phyloP scores from a whole-genome alignment of 306 rosid genomes.

The Ziziphus jujuba region DNA sequence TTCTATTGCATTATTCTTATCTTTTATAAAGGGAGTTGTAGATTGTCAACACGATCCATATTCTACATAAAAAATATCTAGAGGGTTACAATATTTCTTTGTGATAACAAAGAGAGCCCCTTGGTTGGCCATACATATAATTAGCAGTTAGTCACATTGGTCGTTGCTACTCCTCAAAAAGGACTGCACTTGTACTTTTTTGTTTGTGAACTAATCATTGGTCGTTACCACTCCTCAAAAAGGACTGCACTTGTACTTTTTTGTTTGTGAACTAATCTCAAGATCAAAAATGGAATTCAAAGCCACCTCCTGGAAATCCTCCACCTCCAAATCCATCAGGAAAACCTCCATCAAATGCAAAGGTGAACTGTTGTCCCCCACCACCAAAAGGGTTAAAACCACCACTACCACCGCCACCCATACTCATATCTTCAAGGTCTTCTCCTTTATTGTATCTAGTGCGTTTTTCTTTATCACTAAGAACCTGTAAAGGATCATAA shows the following conservation, averaged over 20 bases:
- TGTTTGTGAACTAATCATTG: constrained; percentile 8
- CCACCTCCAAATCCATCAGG: constrained; percentile 58
- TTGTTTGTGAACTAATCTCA: constrained; percentile 2
- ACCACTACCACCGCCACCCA: constrained; percentile 45
- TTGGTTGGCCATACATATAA: constrained; percentile 32
- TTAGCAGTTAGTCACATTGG: constrained; percentile 50
- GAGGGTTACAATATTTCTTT: constrained; percentile 26
- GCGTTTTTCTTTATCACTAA: constrained; percentile 89
- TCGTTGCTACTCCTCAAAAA: constrained; percentile 31
- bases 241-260: constrained; percentile 3
- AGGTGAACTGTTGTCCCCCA: constrained; percentile 76
- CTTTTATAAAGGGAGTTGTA: too few species aligned
- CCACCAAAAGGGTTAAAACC: constrained; percentile 93
- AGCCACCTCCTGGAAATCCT: constrained; percentile 67
- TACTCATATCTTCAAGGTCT: constrained; percentile 86
- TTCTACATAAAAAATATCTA: constrained; percentile 20
- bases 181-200: constrained; percentile 3
- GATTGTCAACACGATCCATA: too few species aligned
- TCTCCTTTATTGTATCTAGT: constrained; percentile 88
- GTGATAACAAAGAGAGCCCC: constrained; percentile 27
- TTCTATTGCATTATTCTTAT: too few species aligned
- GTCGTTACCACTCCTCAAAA: constrained; percentile 34
- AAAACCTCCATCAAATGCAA: constrained; percentile 68
- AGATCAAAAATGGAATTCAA: constrained; percentile 64
- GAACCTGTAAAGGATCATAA: constrained; percentile 53